These are phyloP conservation scores for Kalmusia sp. DNA, from an alignment of 2,329 filamentous ascomycete genomes.

Conservation along the genomic window DNA sequence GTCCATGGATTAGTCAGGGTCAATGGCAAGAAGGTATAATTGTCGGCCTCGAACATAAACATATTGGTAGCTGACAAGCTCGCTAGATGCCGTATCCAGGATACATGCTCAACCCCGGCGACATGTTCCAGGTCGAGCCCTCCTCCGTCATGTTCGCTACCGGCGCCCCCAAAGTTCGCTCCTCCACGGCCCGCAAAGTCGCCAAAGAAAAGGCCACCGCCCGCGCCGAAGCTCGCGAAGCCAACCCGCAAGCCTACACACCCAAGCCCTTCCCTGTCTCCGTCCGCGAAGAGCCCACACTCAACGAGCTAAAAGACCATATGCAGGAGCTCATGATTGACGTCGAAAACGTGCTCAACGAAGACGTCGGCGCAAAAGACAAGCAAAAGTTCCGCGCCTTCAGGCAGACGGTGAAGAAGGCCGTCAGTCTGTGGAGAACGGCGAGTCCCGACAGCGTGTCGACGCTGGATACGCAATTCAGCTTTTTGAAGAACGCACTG, in stretches of 20 bases:
- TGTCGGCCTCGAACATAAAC: too few relatives aligned
- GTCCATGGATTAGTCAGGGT: conserved; percentile 93
- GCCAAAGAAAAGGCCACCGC: conserved; percentile 38
- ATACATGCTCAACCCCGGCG: conserved; percentile 94
- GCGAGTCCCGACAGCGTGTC: conserved; percentile 55
- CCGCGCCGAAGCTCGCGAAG: conserved; percentile 34
- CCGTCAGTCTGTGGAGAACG: conserved; percentile 62
- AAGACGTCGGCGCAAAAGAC: conserved; percentile 69
- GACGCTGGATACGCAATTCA: conserved; percentile 53
- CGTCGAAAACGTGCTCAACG: conserved; percentile 67
- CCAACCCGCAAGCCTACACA: conserved; percentile 20
- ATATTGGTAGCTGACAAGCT: conserved; percentile 13
- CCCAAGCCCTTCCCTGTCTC: conserved; percentile 10
- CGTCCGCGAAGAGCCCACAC: conserved; percentile 33
- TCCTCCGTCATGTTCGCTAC: conserved; percentile 90
- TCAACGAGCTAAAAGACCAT: conserved; percentile 40
- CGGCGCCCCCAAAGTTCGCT: conserved; percentile 69
- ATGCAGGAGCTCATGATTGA: conserved; percentile 50
- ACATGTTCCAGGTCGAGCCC: conserved; percentile 95
- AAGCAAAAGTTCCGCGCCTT: conserved; percentile 81
- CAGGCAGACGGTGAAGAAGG: conserved; percentile 67
- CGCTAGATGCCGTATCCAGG: conserved; percentile 86
- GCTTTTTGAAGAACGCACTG: conserved; percentile 48
- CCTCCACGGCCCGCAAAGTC: conserved; percentile 35
- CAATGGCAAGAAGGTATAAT: conserved; percentile 86